Evolutionary conservation across 352 stramenopile genomes (phyloP).

Genomic region (Sclerospora graminicola): DNA sequence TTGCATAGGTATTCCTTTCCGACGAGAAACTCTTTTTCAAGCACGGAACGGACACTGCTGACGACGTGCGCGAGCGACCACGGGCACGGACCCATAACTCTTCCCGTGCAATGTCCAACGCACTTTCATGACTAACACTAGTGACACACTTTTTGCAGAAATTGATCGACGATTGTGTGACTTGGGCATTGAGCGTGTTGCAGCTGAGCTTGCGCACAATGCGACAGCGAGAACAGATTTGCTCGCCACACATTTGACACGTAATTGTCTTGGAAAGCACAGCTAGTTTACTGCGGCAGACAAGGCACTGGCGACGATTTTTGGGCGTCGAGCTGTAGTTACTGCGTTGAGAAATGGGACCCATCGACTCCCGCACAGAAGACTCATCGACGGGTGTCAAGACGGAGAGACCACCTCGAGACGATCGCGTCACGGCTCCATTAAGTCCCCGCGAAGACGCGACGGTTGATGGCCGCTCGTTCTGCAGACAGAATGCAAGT

Average conservation of each 20-base stretch:
- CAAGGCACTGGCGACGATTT: constrained; percentile 20
- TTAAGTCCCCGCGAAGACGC: constrained; percentile 8
- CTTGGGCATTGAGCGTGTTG: constrained; percentile 26
- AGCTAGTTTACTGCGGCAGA: constrained; percentile 24
- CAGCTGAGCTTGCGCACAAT: constrained; percentile 36
- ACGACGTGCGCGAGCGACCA: constrained; percentile 27
- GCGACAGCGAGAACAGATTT: constrained; percentile 35
- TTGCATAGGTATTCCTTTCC: constrained; percentile 32
- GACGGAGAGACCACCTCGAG: constrained; percentile 13
- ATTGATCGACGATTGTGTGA: constrained; percentile 36
- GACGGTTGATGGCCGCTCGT: constrained; percentile 20
- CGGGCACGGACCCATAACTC: constrained; percentile 34
- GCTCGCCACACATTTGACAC: constrained; percentile 36
- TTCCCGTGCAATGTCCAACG: constrained; percentile 46
- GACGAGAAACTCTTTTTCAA: constrained; percentile 23
- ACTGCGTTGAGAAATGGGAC: constrained; percentile 17
- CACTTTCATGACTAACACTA: constrained; percentile 38
- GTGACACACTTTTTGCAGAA: constrained; percentile 63
- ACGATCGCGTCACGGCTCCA: too few relatives aligned
- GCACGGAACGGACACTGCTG: constrained; percentile 8
- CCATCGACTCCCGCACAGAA: constrained; percentile 11
- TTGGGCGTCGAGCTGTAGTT: constrained; percentile 14
- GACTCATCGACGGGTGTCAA: constrained; percentile 20
- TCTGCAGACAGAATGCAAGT: constrained; percentile 41
- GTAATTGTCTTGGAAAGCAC: constrained; percentile 20